These are phyloP conservation scores for Trypethelium eluteriae DNA, from an alignment of 495 filamentous ascomycete genomes.

Conservation along the genomic window DNA sequence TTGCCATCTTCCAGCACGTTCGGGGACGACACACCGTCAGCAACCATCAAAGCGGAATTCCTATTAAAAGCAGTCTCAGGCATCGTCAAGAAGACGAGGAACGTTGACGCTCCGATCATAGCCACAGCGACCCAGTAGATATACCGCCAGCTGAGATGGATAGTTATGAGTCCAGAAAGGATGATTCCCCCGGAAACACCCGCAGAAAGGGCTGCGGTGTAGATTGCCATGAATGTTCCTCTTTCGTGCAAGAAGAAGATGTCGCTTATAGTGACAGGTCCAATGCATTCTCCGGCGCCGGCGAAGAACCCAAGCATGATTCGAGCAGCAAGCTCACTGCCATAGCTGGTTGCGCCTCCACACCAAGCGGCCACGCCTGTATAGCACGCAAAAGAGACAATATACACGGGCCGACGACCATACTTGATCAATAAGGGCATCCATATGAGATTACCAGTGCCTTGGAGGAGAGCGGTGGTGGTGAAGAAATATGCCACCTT, in stretches of 20 bases:
- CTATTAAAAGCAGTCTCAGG: conserved; percentile 46
- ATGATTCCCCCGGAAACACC: conserved; percentile 44
- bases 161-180: conserved; percentile 46
- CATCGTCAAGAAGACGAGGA: conserved; percentile 46
- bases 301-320: conserved; percentile 46
- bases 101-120: conserved; percentile 38
- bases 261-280: conserved; percentile 48
- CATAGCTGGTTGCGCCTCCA: conserved; percentile 40
- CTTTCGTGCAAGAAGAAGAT: conserved; percentile 54
- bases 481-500: conserved; percentile 49
- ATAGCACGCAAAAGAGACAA: conserved; percentile 43
- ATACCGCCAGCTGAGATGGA: conserved; percentile 41
- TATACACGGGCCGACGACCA: conserved; percentile 48
- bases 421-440: conserved; percentile 50
- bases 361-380: conserved; percentile 41
- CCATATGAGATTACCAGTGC: conserved; percentile 48
- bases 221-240: conserved; percentile 43
- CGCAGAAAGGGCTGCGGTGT: conserved; percentile 42
- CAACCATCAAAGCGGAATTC: not conserved
- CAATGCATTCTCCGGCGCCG: conserved; percentile 48
- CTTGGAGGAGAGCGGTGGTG: conserved; percentile 44
- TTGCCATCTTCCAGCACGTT: not conserved
- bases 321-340: conserved; percentile 39
- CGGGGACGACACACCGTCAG: not conserved
- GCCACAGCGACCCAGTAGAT: conserved; percentile 47